Evolutionary conservation across 805 yeast species (phyloP).

Genomic region (Ogataea nonfermentans): DNA sequence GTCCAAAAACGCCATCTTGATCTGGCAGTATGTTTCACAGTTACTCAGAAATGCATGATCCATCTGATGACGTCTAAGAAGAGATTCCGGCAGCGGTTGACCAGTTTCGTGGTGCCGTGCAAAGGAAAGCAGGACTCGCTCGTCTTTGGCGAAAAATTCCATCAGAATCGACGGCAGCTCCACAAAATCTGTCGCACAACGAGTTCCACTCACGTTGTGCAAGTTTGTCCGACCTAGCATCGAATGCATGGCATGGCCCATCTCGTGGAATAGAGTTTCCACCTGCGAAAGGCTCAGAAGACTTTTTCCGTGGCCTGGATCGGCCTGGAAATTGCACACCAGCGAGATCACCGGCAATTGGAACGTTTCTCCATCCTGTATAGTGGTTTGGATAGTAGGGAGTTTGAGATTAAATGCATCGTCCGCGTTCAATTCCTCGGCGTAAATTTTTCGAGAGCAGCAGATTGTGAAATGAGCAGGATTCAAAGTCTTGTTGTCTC

Average conservation of each 20-base stretch:
- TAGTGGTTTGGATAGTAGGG: conserved; percentile 32
- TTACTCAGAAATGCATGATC: conserved; percentile 54
- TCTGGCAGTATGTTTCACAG: conserved; percentile 81
- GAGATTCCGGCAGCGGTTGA: conserved; percentile 49
- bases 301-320: conserved; percentile 45
- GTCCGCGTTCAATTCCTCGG: conserved; percentile 45
- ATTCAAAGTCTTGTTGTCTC: conserved; percentile 69
- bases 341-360: conserved; percentile 90
- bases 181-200: conserved; percentile 95
- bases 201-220: conserved; percentile 91
- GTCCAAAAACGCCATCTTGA: conserved; percentile 86
- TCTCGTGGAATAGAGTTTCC: conserved; percentile 93
- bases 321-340: conserved; percentile 72
- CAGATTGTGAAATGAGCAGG: conserved; percentile 97
- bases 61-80: conserved; percentile 50
- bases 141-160: conserved; percentile 88
- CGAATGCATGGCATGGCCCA: conserved; percentile 99
- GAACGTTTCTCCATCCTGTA: conserved; percentile 46
- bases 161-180: conserved; percentile 94
- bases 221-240: conserved; percentile 90
- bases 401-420: conserved; percentile 35
- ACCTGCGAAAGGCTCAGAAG: conserved; percentile 73
- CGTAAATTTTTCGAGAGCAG: conserved; percentile 80
- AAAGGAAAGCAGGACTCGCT: conserved; percentile 67
- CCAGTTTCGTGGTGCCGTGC: conserved; percentile 73